A percentile compares a stretch with the other conserved stretches of the same genome.
Conservation (phyloP, 2,329 filamentous ascomycete species). For the Fonsecaea monophora region DNA sequence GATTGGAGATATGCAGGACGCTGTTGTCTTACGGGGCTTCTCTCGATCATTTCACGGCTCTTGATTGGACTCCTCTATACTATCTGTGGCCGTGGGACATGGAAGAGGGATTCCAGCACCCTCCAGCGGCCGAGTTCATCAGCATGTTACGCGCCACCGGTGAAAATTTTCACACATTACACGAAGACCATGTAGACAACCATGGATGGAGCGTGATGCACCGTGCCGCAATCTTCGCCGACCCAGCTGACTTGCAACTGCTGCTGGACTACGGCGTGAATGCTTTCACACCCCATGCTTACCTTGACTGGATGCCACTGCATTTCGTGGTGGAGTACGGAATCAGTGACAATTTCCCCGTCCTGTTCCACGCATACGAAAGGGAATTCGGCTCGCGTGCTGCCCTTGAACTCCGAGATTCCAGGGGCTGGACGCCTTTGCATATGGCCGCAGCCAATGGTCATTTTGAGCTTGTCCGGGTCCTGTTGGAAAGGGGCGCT, state of each 20-base stretch:
- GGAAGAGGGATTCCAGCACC: not conserved
- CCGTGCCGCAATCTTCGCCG: slow-evolving; percentile 21
- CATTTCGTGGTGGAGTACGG: slow-evolving; percentile 16
- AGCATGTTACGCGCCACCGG: slow-evolving; percentile 7
- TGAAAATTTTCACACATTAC: slow-evolving; percentile 1
- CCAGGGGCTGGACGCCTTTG: slow-evolving; percentile 19
- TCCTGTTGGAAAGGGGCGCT: slow-evolving; percentile 10
- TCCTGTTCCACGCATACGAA: slow-evolving; percentile 12
- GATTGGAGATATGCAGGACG: slow-evolving; percentile 10
- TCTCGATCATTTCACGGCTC: not conserved
- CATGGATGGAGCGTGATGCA: slow-evolving; percentile 20
- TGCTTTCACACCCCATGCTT: not conserved
- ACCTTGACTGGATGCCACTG: slow-evolving; percentile 2
- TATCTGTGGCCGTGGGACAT: slow-evolving; percentile 17
- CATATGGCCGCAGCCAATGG: slow-evolving; percentile 19
- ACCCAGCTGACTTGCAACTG: slow-evolving; percentile 13
- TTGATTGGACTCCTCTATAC: slow-evolving; percentile 16
- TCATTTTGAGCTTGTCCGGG: slow-evolving; percentile 13
- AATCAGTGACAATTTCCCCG: slow-evolving; percentile 5
- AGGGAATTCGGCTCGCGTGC: not conserved
- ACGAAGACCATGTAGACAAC: slow-evolving; percentile 4
- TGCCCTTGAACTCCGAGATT: slow-evolving; percentile 9
- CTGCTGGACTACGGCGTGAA: slow-evolving; percentile 18
- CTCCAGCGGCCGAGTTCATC: slow-evolving; percentile 8
- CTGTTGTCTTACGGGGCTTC: slow-evolving; percentile 12